phyloP scores from a whole-genome alignment of 2,329 filamentous ascomycete genomes.

The Periconia digitata region DNA sequence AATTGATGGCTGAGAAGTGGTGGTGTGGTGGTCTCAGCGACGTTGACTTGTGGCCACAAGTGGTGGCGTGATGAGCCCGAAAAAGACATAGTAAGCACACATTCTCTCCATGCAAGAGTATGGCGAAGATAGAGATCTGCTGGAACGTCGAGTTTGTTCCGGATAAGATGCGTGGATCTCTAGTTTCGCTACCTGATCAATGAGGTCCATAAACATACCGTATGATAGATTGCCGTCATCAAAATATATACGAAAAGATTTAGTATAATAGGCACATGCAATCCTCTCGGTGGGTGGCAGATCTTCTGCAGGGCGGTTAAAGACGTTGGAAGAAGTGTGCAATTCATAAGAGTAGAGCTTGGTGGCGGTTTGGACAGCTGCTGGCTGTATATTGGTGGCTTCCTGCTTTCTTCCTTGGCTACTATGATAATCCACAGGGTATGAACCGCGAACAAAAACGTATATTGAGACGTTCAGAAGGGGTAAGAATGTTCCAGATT shows the following conservation, averaged over 20 bases:
- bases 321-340: too few species aligned
- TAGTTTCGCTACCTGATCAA: too few species aligned
- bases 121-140: not conserved
- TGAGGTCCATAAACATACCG: too few species aligned
- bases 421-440: too few species aligned
- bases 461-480: not conserved
- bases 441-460: too few species aligned
- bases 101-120: not conserved
- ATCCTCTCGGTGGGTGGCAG: not conserved
- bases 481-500: not conserved
- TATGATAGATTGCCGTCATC: too few species aligned
- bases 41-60: constrained; percentile 1
- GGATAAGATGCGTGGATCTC: constrained; percentile 4
- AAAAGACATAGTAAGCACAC: constrained; percentile 4
- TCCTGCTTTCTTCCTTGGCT: too few species aligned
- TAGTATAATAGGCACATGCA: too few species aligned
- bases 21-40: not conserved
- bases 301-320: not conserved
- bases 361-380: not conserved
- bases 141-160: constrained; percentile 2
- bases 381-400: constrained; percentile 12
- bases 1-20: constrained; percentile 4
- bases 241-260: too few species aligned
- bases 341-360: too few species aligned
- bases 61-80: constrained; percentile 1